Evolutionary conservation across 768 basidiomycete species (phyloP).

Genomic region (Termitomyces sp.): DNA sequence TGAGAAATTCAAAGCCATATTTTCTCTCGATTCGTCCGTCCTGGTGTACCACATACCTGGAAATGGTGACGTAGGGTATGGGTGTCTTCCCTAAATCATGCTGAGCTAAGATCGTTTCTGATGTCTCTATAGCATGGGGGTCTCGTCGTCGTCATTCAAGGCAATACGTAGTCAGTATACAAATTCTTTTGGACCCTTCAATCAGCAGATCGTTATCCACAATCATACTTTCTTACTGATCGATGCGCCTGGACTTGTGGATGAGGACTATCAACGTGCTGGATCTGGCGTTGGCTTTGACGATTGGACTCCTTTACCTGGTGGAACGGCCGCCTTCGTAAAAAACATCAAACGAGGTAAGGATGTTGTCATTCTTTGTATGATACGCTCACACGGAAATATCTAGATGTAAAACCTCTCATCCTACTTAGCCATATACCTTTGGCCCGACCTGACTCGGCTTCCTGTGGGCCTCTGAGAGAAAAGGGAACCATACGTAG

Average conservation of each 20-base stretch:
- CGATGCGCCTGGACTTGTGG: conserved; percentile 77
- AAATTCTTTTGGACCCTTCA: conserved; percentile 66
- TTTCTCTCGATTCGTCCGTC: conserved; percentile 39
- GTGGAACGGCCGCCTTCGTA: conserved; percentile 63
- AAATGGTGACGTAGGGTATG: conserved; percentile 78
- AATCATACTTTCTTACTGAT: conserved; percentile 74
- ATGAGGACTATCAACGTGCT: conserved; percentile 74
- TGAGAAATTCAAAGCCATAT: conserved; percentile 61
- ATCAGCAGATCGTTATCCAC: conserved; percentile 56
- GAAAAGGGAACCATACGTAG: conserved; percentile 71
- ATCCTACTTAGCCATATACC: conserved; percentile 88
- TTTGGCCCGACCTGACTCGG: conserved; percentile 69
- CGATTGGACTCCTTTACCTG: conserved; percentile 51
- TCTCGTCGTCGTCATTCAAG: conserved; percentile 47
- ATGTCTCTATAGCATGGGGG: conserved; percentile 46
- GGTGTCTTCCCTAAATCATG: background rate
- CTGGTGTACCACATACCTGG: conserved; percentile 66
- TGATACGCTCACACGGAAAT: conserved; percentile 7
- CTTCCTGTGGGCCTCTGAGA: conserved; percentile 73
- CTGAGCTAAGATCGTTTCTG: background rate
- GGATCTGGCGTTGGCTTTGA: conserved; percentile 48
- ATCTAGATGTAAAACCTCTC: conserved; percentile 39
- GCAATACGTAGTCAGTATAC: conserved; percentile 58
- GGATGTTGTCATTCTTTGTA: conserved; percentile 12
- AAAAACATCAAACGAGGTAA: conserved; percentile 42